phyloP scores from a whole-genome alignment of 805 yeast genomes.

The Kuraishia molischiana region DNA sequence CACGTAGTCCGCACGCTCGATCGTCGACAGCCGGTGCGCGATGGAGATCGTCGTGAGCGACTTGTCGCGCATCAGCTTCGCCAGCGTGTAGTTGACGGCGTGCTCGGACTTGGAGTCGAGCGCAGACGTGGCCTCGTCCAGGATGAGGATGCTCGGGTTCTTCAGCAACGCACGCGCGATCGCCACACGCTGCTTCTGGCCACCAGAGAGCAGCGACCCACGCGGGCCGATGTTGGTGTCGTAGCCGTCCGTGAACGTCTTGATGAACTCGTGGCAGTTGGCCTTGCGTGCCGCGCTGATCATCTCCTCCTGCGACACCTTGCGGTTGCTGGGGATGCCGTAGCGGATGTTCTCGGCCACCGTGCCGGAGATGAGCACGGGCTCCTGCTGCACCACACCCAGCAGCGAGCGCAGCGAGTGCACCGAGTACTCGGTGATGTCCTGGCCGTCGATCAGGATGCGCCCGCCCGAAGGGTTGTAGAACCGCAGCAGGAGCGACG shows the following conservation, averaged over 20 bases:
- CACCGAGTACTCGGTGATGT: slow-evolving; percentile 61
- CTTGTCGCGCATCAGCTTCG: slow-evolving; percentile 42
- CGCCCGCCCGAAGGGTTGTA: slow-evolving; percentile 70
- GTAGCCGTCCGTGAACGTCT: slow-evolving; percentile 70
- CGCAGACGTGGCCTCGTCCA: slow-evolving; percentile 95
- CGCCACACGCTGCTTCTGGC: slow-evolving; percentile 90
- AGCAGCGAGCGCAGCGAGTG: slow-evolving; percentile 64
- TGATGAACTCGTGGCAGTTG: slow-evolving; percentile 62
- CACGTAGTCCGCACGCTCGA: slow-evolving; percentile 71
- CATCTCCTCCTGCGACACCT: slow-evolving; percentile 51
- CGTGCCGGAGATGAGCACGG: slow-evolving; percentile 79
- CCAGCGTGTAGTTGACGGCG: slow-evolving; percentile 68
- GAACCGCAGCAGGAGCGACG: slow-evolving; percentile 70
- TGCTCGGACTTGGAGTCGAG: slow-evolving; percentile 83
- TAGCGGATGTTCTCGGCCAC: slow-evolving; percentile 81
- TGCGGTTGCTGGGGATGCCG: slow-evolving; percentile 39
- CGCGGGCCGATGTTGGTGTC: slow-evolving; percentile 82
- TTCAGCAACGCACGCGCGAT: slow-evolving; percentile 73
- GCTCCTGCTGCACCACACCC: slow-evolving; percentile 92
- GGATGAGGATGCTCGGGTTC: slow-evolving; percentile 64
- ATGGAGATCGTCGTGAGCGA: slow-evolving; percentile 75
- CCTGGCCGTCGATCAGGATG: slow-evolving; percentile 58
- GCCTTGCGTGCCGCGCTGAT: slow-evolving; percentile 60
- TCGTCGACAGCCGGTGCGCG: slow-evolving; percentile 87
- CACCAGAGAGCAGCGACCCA: slow-evolving; percentile 69